Conservation (phyloP, 176 grass and related monocot species). For the Eragrostis curvula region DNA sequence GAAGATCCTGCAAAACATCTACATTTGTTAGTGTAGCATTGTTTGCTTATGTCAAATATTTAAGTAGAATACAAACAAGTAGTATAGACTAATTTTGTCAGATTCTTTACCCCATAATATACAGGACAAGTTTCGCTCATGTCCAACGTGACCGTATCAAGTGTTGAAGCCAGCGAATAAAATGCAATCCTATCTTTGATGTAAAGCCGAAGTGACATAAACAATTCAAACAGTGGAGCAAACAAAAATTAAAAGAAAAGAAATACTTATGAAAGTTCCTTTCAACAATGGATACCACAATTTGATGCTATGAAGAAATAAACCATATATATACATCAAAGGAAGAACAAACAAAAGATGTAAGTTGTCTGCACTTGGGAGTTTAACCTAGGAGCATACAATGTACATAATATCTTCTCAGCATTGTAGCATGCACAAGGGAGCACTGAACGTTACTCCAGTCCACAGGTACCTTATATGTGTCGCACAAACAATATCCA, state of each 20-base stretch:
- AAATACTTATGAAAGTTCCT: background rate
- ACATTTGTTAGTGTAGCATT: slow-evolving; percentile 15
- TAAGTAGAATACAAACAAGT: slow-evolving; percentile 5
- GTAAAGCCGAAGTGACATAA: background rate
- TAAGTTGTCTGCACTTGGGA: background rate
- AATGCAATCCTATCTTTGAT: slow-evolving; percentile 7
- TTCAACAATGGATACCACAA: background rate
- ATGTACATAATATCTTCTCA: background rate
- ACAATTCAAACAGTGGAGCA: background rate
- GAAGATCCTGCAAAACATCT: background rate
- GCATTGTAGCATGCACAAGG: slow-evolving; percentile 3
- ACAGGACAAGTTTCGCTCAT: background rate
- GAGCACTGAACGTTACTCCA: background rate
- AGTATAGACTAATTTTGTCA: background rate
- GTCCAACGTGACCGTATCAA: background rate
- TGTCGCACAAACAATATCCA: background rate
- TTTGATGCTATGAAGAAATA: background rate
- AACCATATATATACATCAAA: background rate
- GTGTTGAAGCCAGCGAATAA: background rate
- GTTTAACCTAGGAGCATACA: background rate
- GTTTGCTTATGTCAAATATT: background rate
- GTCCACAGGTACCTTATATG: background rate
- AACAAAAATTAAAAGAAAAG: slow-evolving; percentile 13
- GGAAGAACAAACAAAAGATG: background rate
- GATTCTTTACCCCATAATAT: background rate